Conservation (phyloP, 2,329 filamentous ascomycete species). For the Penicillium sp. region DNA sequence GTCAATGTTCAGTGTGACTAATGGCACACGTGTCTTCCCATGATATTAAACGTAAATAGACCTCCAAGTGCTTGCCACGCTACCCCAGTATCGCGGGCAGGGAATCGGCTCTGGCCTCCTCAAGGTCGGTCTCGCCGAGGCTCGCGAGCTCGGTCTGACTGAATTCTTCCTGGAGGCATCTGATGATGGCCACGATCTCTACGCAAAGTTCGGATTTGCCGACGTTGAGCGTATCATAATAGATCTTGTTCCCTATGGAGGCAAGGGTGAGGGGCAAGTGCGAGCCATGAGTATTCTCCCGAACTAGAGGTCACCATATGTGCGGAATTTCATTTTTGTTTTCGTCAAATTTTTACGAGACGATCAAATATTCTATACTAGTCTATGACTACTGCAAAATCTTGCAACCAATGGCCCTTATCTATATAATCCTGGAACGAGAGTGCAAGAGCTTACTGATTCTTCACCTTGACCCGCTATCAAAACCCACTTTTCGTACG, state of each 20-base stretch:
- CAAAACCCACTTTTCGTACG: too few species aligned
- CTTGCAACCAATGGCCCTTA: not conserved
- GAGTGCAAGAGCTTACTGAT: too few species aligned
- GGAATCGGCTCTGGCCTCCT: conserved; percentile 29
- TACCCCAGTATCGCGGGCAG: conserved; percentile 27
- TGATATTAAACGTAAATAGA: not conserved
- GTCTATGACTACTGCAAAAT: not conserved
- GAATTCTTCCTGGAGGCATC: conserved; percentile 27
- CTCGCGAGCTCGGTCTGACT: conserved; percentile 18
- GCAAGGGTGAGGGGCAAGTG: conserved; percentile 1
- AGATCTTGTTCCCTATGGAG: conserved; percentile 18
- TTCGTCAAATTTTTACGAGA: not conserved
- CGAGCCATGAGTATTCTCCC: conserved; percentile 13
- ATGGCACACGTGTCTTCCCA: too few species aligned
- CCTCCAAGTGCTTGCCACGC: conserved; percentile 30
- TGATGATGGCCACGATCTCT: conserved; percentile 23
- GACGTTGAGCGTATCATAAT: conserved; percentile 17
- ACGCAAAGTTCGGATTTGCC: conserved; percentile 28
- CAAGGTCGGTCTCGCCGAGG: conserved; percentile 23
- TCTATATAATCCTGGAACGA: too few species aligned
- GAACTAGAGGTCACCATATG: not conserved
- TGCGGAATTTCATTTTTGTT: not conserved
- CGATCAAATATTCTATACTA: not conserved
- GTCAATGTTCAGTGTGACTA: not conserved
- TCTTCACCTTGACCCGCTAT: too few species aligned